Evolutionary conservation across 352 stramenopile genomes (phyloP).

Genomic region (Phytophthora melonis): DNA sequence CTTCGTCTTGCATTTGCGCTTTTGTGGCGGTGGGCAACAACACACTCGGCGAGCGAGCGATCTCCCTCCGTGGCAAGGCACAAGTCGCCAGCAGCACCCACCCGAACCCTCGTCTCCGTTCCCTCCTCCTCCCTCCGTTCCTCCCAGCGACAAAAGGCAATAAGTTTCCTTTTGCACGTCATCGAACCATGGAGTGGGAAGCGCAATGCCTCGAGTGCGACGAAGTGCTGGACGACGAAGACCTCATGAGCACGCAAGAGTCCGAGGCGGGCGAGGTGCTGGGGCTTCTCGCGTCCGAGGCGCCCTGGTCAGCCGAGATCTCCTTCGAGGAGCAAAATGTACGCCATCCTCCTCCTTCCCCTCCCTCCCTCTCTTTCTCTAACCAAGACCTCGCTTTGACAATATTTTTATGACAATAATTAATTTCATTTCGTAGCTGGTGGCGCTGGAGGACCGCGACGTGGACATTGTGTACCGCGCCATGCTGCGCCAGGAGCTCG

Average conservation of each 20-base stretch:
- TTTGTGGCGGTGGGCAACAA: constrained; percentile 24
- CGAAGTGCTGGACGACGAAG: constrained; percentile 82
- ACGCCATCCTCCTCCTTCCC: neutral
- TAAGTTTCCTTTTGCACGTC: constrained; percentile 9
- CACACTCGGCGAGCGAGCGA: constrained; percentile 5
- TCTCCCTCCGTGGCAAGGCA: neutral
- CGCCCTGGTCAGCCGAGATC: constrained; percentile 36
- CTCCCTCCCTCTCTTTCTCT: neutral
- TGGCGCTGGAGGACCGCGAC: constrained; percentile 82
- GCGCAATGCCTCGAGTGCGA: constrained; percentile 78
- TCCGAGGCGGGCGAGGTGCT: constrained; percentile 31
- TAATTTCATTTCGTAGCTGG: constrained; percentile 45
- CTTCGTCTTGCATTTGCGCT: constrained; percentile 44
- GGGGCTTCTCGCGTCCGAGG: constrained; percentile 23
- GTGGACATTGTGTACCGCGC: constrained; percentile 72
- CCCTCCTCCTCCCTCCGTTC: constrained; percentile 4
- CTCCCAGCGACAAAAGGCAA: neutral
- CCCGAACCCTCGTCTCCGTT: neutral
- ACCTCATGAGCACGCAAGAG: constrained; percentile 54
- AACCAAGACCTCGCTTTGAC: neutral
- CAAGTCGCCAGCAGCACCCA: neutral
- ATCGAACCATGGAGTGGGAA: constrained; percentile 63
- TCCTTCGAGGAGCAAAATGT: constrained; percentile 58
- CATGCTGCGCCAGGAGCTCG: constrained; percentile 82
- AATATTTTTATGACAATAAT: constrained; percentile 10